phyloP scores from a whole-genome alignment of 2,329 filamentous ascomycete species.

The Plenodomus biglobosus region DNA sequence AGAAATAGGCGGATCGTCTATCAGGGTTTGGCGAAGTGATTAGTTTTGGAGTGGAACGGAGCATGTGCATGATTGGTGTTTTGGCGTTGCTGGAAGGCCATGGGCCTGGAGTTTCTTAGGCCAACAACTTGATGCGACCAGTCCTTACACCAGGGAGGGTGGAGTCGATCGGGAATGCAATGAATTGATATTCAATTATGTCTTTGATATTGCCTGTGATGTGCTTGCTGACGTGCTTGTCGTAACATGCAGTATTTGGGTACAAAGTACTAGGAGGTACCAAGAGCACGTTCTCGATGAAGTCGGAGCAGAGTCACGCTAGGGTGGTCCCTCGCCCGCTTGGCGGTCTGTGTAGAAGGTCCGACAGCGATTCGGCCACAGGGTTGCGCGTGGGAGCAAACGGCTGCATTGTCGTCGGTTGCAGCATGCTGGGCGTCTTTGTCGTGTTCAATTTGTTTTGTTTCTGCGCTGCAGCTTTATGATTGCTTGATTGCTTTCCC shows the following conservation, averaged over 20 bases:
- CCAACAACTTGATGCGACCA: no score
- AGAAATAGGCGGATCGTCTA: slow-evolving; percentile 43
- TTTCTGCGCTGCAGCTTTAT: neutral
- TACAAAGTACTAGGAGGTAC: no score
- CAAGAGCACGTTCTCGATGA: neutral
- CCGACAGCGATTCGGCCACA: slow-evolving; percentile 23
- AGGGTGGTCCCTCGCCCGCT: slow-evolving; percentile 12
- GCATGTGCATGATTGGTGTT: slow-evolving; percentile 11
- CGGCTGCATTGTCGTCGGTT: slow-evolving; percentile 26
- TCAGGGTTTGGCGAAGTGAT: neutral
- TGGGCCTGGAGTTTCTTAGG: neutral
- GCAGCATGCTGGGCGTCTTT: slow-evolving; percentile 20
- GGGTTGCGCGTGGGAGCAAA: slow-evolving; percentile 24
- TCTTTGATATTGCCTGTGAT: no score
- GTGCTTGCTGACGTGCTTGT: no score
- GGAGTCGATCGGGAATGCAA: neutral
- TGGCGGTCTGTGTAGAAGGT: slow-evolving; percentile 18
- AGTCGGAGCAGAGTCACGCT: neutral
- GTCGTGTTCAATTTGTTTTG: neutral
- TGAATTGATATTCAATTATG: no score
- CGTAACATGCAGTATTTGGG: no score
- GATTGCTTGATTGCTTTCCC: neutral
- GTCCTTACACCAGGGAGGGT: no score
- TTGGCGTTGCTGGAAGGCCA: slow-evolving; percentile 7
- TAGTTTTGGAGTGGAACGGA: neutral